Evolutionary conservation across 306 rosid species (phyloP), one percentile per base, ranked within the genome.

Genomic region (Sindora glabra): DNA sequence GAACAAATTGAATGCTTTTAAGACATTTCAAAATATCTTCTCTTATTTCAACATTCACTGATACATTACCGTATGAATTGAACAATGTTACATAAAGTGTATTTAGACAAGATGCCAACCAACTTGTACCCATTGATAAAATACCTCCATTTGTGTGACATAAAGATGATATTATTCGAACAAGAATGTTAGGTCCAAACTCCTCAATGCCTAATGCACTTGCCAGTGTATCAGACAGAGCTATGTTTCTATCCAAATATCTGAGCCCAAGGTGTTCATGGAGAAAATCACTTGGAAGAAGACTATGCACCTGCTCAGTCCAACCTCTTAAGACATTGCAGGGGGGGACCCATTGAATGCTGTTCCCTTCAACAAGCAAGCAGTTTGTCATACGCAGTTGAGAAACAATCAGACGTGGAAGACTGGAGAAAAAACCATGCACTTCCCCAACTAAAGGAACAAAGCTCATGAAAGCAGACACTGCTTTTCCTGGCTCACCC

Each of bases 371-470:
- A 71, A 79, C 71, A 73, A 91, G 86, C 72, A 91, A 74, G 77
- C 96, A 87, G 70, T 85, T 85, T 36, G 87, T 72, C 71, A 70
- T 71, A 11, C 96, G 90, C 57, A 91, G 65, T 40, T 81, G 81
- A 48, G 84, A 81, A 77, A 85, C 76, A 58, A 88, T 79, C 79
- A 83, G 65, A 15, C 89, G 87, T 11, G 96, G 96, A 73, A 91
- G 96, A 74, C 83, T 70, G 14, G 92, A 81, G 77, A 91, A 91
- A 75, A 91, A 91, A 37, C 98, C 96, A 56, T 91, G 96, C 56
- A 88, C 96, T 65, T 91, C 98, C 56, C 98, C 96, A 10, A 81
- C 76, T 73, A 91, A 82, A 9, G 98, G 98, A 75, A 85, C 85
- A 77, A 83, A 91, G 67, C 88, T 83, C 98, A 91, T 79, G 74